Evolutionary conservation across 176 grass and related monocot genomes (phyloP), one percentile per base, ranked within the genome.

Genomic region (Musa itinerans): DNA sequence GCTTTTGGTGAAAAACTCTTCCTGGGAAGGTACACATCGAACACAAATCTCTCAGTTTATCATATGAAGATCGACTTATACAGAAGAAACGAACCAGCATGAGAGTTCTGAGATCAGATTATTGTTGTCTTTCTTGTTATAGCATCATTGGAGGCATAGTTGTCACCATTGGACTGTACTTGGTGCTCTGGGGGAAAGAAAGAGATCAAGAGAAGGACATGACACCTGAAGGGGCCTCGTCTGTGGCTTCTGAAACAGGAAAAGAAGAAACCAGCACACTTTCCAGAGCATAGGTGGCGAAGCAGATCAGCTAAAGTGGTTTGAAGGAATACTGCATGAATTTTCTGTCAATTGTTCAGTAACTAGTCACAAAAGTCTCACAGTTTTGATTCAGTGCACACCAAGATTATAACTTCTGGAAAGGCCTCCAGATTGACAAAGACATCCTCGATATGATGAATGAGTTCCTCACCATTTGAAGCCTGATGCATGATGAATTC

Each of bases 131-230:
- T 26, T 78, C 20, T 85, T 15, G 3, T 58, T 78, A 50, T 69
- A 92, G 93, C 81, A 89, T 97, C 63, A 80, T 97, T 53, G 93
- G 93, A 54, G 93, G 85, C 2, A 68, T 75, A n/a, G 62, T 92
- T 63, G 93, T 97, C 72, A 89, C 92, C 2, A 17, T 85, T 54
- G 93, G 87, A 4, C 73, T 96, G 0, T 96, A 96, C 80, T 78
- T 88, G 80, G 62, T 96, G 77, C 74, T 97, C 26, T 92, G 93
- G 90, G 87, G 93, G 17, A 97, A 97, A 68, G 89, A 92, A 13
- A 86, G 72, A 68, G 93, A 96, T 22, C 76, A 88, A 10, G 80
- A 52, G n/a, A 25, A 68, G 73, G 55, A 63, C 54, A 10, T 57
- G 10, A 63, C 15, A 88, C 57, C 61, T 50, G 79, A 86, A n/a